Evolutionary conservation across 2,329 filamentous ascomycete genomes (phyloP), one percentile per base, ranked within the genome.

Genomic region (Aspergillus quadricinctus): DNA sequence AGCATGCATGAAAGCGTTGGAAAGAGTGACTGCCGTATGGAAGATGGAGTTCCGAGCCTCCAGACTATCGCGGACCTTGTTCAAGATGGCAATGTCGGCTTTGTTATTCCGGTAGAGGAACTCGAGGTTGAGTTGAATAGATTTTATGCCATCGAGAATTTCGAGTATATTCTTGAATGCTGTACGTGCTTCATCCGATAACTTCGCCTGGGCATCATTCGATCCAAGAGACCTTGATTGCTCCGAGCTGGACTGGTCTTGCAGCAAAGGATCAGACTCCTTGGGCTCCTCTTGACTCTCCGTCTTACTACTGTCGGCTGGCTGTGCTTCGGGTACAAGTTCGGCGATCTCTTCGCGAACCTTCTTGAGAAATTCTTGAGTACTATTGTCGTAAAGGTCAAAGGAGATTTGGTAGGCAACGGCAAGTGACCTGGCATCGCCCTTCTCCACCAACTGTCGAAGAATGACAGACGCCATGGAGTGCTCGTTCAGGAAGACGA

Each of bases 1-100:
- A 53, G 96, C 92, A 72, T 99, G 96, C 94, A 99, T 99, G 73
- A 99, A 97, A 10, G 92, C 94, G 68, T 97, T 97, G 69, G 93
- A 94, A 69, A 99, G 94, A 0, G 94, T 97, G 55, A 99, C 91
- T 3, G 92, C 92, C 1, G 92, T 96, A 75, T 99, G 94, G 83
- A 97, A 97, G 65, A 99, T 99, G 31, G 93, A 97, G 77, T 96
- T 97, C 53, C 95, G 86, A 37, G 92, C 92, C 71, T 99, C 94
- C 17, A 99, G 80, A 65, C 92, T 97, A 72, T 99, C 94, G 51
- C 93, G 89, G 48, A 99, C 88, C 78, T 96, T 97, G 82, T 97
- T 97, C 56, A 99, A 80, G 59, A 99, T 94, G 66, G 87, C 89
- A 61, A 92, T 83, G 69, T 99, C 94, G 41, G 92, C 92, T 70